Base-by-base conservation (phyloP, 2,329 filamentous ascomycete genomes). In the Beauveria rudraprayagi region DNA sequence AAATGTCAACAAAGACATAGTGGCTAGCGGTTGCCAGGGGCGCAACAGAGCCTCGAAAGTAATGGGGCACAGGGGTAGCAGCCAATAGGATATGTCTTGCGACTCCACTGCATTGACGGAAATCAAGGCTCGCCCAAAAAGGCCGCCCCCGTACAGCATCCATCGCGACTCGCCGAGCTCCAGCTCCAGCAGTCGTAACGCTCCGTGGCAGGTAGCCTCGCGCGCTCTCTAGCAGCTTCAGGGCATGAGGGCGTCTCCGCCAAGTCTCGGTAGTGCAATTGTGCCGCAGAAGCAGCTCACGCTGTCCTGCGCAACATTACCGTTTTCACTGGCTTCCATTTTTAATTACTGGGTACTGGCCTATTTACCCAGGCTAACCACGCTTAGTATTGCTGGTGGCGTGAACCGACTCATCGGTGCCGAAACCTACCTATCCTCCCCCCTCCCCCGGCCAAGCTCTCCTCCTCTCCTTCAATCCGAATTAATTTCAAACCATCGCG, bases 101-200 rank as follows among this genome's bases (percentile, higher is more conserved):
- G 17, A 8, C 34, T 28, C 55, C 28, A 24, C 55, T 17, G 55
- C 55, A 47, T 48, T 34, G 55, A 48, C 44, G 30, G 30, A 37
- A 37, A 37, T 11, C n/a, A 5, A 9, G 9, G 43, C 47, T 50
- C 54, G 11, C 34, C 17, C 28, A 58, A 11, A 52, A 50, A 58
- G 47, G 56, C 56, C 48, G 41, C 19, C 61, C 40, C 48, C 53
- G 61, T 62, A 40, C 46, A 16, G 16, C 11, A 30, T 19, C 30
- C 26, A 43, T 62, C 61, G 61, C 61, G 54, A 58, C 40, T 62
- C 61, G 61, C 47, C 61, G 61, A 58, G 41, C 55, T 62, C 61
- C 61, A 59, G 47, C 34, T 53, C 14, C 26, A 40, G 46, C 52
- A 17, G 37, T 53, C 14, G 41, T 48, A 28, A 30, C 28, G 19